These are phyloP conservation scores for Ceriops zippeliana DNA, from an alignment of 345 rosid species.

Conservation along the genomic window DNA sequence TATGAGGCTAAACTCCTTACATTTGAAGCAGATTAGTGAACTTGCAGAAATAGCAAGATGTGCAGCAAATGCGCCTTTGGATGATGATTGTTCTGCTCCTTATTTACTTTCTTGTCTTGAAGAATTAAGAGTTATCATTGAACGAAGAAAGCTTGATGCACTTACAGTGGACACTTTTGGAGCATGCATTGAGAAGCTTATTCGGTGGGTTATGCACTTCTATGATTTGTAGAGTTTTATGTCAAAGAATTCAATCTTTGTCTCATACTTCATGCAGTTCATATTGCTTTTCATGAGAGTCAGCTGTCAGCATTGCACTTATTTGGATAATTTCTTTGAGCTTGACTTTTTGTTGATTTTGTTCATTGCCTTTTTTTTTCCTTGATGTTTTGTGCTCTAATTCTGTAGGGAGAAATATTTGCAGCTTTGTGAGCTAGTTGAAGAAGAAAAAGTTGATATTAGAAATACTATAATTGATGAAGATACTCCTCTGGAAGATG, in stretches of 20 bases:
- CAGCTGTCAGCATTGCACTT: constrained; percentile 2
- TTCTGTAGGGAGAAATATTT: constrained; percentile 87
- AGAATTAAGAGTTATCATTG: constrained; percentile 73
- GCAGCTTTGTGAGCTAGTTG: constrained; percentile 89
- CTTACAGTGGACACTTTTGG: constrained; percentile 98
- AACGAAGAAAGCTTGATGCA: constrained; percentile 88
- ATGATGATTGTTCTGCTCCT: constrained; percentile 66
- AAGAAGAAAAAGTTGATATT: constrained; percentile 86
- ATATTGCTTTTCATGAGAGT: too few species aligned
- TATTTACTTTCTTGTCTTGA: constrained; percentile 78
- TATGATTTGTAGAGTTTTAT: constrained; percentile 5
- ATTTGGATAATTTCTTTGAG: not conserved
- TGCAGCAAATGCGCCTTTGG: constrained; percentile 73
- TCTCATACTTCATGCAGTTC: not conserved
- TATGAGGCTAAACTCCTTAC: constrained; percentile 22
- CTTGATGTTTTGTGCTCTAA: constrained; percentile 5
- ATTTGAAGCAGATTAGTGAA: constrained; percentile 73
- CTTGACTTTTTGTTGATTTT: constrained; percentile 7
- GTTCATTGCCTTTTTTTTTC: not conserved
- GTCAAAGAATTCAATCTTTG: not conserved
- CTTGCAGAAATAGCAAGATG: constrained; percentile 97
- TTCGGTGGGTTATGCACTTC: constrained; percentile 48
- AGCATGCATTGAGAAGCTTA: constrained; percentile 85
- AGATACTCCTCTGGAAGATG: constrained; percentile 97
- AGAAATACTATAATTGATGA: constrained; percentile 86